A percentile compares a stretch with the other conserved stretches of the same genome.
Conservation (phyloP, 2,329 filamentous ascomycete species). For the Sporothrix humicola region DNA sequence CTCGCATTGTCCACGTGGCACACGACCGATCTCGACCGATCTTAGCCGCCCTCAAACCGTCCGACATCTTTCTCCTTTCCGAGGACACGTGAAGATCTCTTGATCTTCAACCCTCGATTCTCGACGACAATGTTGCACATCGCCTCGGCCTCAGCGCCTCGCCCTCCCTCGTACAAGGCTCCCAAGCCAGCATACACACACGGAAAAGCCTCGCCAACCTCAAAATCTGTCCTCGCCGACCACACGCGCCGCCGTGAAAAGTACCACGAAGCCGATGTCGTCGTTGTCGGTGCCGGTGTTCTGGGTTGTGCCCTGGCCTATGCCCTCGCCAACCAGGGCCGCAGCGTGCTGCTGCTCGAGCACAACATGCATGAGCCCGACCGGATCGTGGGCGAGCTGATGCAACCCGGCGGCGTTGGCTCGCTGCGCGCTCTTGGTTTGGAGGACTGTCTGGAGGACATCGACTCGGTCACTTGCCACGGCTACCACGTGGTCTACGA, state of each 20-base stretch:
- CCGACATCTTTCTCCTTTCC: not conserved
- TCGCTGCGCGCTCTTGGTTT: conserved; percentile 83
- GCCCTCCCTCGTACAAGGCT: not conserved
- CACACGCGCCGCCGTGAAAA: conserved; percentile 53
- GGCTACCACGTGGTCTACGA: conserved; percentile 91
- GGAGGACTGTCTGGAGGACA: conserved; percentile 80
- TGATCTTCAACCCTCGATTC: conserved; percentile 1
- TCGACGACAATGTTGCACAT: not conserved
- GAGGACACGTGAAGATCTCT: conserved; percentile 3
- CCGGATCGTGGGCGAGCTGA: conserved; percentile 91
- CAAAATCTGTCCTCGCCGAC: conserved; percentile 26
- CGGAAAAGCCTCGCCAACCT: not conserved
- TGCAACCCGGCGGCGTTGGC: conserved; percentile 88
- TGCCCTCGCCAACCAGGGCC: conserved; percentile 83
- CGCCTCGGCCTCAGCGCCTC: not conserved
- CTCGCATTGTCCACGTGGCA: not conserved
- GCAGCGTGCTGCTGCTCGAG: conserved; percentile 89
- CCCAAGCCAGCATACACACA: not conserved
- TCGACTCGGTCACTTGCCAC: conserved; percentile 81
- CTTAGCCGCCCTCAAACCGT: not conserved
- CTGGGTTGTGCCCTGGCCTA: conserved; percentile 87
- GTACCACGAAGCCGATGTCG: conserved; percentile 76
- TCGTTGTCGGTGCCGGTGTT: conserved; percentile 90
- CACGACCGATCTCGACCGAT: not conserved
- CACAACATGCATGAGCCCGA: conserved; percentile 89